phyloP scores from a whole-genome alignment of 805 yeast species.

The Suhomyces emberorum region DNA sequence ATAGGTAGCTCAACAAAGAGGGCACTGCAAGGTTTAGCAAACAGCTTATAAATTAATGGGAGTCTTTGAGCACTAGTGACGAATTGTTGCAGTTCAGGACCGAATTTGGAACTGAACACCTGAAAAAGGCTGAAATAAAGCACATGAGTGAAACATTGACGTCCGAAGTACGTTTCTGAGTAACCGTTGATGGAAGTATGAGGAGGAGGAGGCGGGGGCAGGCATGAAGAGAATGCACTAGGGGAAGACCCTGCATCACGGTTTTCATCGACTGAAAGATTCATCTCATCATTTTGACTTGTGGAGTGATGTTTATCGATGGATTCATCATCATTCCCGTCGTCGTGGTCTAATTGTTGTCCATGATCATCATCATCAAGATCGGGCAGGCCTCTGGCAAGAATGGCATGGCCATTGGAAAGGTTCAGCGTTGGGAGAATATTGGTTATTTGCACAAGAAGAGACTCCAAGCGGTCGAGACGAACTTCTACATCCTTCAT shows the following conservation, averaged over 20 bases:
- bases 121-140: background rate
- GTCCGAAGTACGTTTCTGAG: slow-evolving; percentile 1
- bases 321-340: background rate
- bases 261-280: background rate
- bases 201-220: background rate
- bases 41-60: slow-evolving; percentile 2
- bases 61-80: background rate
- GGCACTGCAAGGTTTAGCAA: slow-evolving; percentile 1
- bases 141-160: background rate
- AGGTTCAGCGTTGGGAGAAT: too few species aligned
- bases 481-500: slow-evolving; percentile 11
- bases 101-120: background rate
- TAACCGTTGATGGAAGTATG: background rate
- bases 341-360: background rate
- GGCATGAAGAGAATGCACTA: background rate
- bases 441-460: slow-evolving; percentile 15
- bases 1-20: slow-evolving; percentile 3
- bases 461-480: slow-evolving; percentile 12
- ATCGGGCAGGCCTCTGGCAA: slow-evolving; percentile 4
- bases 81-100: background rate
- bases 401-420: background rate
- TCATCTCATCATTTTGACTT: background rate
- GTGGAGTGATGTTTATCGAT: background rate
- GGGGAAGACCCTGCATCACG: background rate
- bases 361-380: slow-evolving; percentile 8